Conservation (phyloP, 306 rosid species). For the Pterocarpus macrocarpus region DNA sequence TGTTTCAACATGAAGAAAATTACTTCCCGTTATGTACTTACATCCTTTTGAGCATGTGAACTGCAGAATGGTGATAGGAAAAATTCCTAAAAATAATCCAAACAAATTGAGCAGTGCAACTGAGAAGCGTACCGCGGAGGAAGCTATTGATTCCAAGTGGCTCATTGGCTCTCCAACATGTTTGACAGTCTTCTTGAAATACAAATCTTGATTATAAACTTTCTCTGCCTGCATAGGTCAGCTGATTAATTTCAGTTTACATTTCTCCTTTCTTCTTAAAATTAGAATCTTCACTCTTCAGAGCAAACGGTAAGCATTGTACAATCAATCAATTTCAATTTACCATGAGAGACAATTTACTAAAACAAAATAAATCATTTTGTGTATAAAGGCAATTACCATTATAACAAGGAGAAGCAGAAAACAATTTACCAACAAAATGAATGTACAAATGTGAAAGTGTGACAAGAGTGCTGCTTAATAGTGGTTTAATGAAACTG, state of each 20-base stretch:
- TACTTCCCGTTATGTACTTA: conserved; percentile 26
- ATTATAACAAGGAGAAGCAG: not conserved
- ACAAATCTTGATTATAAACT: conserved; percentile 91
- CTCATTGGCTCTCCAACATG: conserved; percentile 94
- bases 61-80: conserved; percentile 19
- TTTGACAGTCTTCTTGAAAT: conserved; percentile 86
- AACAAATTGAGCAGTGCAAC: not conserved
- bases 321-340: conserved; percentile 10
- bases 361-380: not conserved
- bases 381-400: not conserved
- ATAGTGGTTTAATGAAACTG: not conserved
- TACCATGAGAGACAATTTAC: not conserved
- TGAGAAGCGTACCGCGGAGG: conserved; percentile 79
- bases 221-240: conserved; percentile 80
- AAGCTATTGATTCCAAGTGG: conserved; percentile 95
- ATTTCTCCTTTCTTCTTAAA: not conserved
- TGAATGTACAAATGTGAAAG: not conserved
- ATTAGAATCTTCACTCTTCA: conserved; percentile 22
- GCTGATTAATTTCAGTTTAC: conserved; percentile 26
- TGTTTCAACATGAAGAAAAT: conserved; percentile 39
- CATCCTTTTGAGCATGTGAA: conserved; percentile 27
- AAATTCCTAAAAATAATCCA: not conserved
- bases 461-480: conserved; percentile 9
- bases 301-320: not conserved
- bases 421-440: not conserved